phyloP scores from a whole-genome alignment of 441 rosid genomes.

The Iberis amara region DNA sequence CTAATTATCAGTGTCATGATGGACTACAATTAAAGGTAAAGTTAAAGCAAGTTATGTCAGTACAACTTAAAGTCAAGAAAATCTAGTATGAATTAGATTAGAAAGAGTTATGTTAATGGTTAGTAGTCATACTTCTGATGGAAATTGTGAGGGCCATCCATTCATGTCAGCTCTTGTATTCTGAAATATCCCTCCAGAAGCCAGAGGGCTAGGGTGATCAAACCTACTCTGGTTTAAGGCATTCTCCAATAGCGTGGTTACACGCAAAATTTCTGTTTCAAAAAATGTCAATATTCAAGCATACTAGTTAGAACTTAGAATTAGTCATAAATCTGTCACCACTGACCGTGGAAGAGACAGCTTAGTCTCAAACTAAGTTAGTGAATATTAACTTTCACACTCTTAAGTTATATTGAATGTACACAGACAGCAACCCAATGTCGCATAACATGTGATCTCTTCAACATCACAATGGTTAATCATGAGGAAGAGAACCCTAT shows the following conservation, averaged over 20 bases:
- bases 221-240: conserved; percentile 99
- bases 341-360: conserved; percentile 50
- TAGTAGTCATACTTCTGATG: conserved; percentile 99
- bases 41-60: conserved; percentile 41
- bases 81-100: conserved; percentile 61
- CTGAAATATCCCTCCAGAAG: conserved; percentile 92
- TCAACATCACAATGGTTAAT: neutral
- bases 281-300: conserved; percentile 97
- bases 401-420: conserved; percentile 26
- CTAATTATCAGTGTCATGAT: conserved; percentile 37
- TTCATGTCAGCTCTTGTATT: conserved; percentile 94
- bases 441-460: conserved; percentile 15
- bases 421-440: conserved; percentile 15
- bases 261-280: conserved; percentile 99
- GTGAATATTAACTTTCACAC: conserved; percentile 36
- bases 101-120: conserved; percentile 95
- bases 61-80: conserved; percentile 37
- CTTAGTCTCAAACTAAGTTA: conserved; percentile 55
- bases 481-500: neutral
- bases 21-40: conserved; percentile 34
- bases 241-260: conserved; percentile 99
- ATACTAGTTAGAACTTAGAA: conserved; percentile 70
- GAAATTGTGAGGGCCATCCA: conserved; percentile 93
- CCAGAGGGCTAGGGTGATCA: conserved; percentile 95
- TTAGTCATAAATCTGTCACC: conserved; percentile 68